A percentile compares a stretch with the other conserved stretches of the same genome.
phyloP scores from a whole-genome alignment of 2,329 filamentous ascomycete species.

The Epichloe glyceriae region DNA sequence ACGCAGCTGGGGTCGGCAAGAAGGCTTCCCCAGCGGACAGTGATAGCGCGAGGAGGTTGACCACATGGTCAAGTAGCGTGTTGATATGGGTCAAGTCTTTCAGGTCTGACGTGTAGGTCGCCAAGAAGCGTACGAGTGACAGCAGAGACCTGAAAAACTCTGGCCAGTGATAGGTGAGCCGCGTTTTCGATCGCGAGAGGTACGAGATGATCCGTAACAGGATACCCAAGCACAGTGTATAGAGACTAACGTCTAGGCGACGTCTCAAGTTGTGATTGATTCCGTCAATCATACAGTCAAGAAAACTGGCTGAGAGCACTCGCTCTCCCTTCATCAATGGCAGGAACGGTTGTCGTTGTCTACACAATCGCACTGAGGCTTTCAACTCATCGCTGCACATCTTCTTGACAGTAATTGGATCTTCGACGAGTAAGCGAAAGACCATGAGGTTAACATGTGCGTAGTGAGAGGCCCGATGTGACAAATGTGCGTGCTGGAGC shows the following conservation, averaged over 20 bases:
- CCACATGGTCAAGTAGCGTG: conserved; percentile 60
- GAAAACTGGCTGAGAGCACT: conserved; percentile 58
- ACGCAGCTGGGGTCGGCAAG: conserved; percentile 71
- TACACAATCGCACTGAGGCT: conserved; percentile 65
- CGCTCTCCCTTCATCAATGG: conserved; percentile 62
- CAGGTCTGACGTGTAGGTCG: conserved; percentile 71
- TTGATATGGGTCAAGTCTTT: conserved; percentile 55
- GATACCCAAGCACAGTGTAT: conserved; percentile 69
- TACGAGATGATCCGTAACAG: conserved; percentile 73
- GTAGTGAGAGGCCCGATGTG: conserved; percentile 64
- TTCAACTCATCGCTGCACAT: conserved; percentile 72
- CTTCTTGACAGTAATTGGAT: conserved; percentile 66
- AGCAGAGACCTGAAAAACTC: conserved; percentile 86
- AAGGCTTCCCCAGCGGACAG: conserved; percentile 83
- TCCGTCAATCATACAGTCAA: conserved; percentile 81
- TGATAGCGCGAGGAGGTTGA: conserved; percentile 72
- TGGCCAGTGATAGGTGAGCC: conserved; percentile 84
- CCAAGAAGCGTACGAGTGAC: conserved; percentile 79
- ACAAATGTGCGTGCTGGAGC: conserved; percentile 83
- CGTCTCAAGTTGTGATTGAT: conserved; percentile 88
- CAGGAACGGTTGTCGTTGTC: conserved; percentile 76
- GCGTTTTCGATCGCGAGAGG: conserved; percentile 67
- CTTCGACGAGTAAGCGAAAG: conserved; percentile 76
- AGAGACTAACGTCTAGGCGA: conserved; percentile 72
- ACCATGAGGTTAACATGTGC: conserved; percentile 76